Conservation (phyloP, 1,284 basidiomycete species). For the Mycena sp. region DNA sequence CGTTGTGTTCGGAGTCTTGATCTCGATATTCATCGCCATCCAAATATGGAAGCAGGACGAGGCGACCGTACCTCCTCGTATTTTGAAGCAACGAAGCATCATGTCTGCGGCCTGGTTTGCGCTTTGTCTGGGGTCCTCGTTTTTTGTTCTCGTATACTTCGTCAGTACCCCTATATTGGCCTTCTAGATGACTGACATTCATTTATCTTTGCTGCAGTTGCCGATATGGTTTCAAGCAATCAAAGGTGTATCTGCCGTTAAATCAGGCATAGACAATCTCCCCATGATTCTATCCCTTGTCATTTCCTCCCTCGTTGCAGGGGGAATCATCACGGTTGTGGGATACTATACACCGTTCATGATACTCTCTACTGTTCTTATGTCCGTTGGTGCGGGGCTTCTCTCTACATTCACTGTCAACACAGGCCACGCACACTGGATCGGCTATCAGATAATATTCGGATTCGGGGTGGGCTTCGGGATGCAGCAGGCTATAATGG, state of each 20-base stretch:
- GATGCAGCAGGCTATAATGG: conserved; percentile 2
- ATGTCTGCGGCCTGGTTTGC: neutral
- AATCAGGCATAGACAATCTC: neutral
- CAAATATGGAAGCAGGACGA: conserved; percentile 13
- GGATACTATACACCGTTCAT: neutral
- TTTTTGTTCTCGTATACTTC: neutral
- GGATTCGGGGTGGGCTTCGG: conserved; percentile 3
- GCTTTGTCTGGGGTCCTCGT: neutral
- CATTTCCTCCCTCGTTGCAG: conserved; percentile 14
- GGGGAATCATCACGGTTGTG: neutral
- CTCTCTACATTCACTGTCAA: neutral
- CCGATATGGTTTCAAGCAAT: conserved; percentile 15
- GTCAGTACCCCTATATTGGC: too few relatives aligned
- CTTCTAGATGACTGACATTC: too few relatives aligned
- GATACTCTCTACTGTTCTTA: neutral
- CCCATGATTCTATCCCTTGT: conserved; percentile 7
- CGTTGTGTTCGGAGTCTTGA: conserved; percentile 13
- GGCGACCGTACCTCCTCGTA: conserved; percentile 13
- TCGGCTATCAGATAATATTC: conserved; percentile 1
- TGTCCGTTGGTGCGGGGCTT: neutral
- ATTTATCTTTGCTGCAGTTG: too few relatives aligned
- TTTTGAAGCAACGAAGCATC: conserved; percentile 10
- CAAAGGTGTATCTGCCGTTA: conserved; percentile 1
- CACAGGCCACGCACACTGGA: neutral
- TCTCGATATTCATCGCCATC: conserved; percentile 6